Conservation (phyloP, 345 rosid genomes). For the Psidium friedrichsthalianum region DNA sequence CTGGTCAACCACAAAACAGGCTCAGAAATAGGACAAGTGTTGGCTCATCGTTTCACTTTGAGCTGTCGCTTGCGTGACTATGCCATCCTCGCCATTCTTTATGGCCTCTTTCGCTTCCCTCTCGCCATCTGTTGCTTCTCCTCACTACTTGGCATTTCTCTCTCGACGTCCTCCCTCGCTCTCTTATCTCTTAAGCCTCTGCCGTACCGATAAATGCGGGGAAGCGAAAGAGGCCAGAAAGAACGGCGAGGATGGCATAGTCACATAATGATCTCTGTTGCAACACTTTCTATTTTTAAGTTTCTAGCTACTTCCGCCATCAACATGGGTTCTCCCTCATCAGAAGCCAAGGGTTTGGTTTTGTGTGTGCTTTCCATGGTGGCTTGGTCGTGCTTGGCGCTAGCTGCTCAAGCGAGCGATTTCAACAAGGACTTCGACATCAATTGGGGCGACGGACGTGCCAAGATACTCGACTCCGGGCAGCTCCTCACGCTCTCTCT, state of each 20-base stretch:
- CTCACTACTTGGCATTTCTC: not conserved
- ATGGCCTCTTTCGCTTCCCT: not conserved
- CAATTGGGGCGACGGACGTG: conserved; percentile 53
- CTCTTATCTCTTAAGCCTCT: not conserved
- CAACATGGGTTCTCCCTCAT: not conserved
- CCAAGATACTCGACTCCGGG: conserved; percentile 36
- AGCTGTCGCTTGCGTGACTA: not conserved
- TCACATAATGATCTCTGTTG: not conserved
- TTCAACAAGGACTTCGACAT: conserved; percentile 32
- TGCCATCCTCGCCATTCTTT: not conserved
- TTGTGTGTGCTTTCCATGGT: not conserved
- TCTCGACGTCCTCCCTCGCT: not conserved
- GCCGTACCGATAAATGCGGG: not conserved
- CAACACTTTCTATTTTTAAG: not conserved
- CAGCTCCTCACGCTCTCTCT: conserved; percentile 43
- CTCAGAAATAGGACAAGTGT: not conserved
- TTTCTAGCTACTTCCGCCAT: not conserved
- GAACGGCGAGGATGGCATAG: too few species aligned
- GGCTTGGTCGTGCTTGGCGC: not conserved
- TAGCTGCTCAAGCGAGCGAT: conserved; percentile 12
- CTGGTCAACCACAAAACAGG: not conserved
- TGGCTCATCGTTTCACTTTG: not conserved
- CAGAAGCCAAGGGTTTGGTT: not conserved
- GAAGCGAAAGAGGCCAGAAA: not conserved
- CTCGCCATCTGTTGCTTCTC: not conserved